Conservation (phyloP, 2,329 filamentous ascomycete species). For the Pleomassaria siparia region DNA sequence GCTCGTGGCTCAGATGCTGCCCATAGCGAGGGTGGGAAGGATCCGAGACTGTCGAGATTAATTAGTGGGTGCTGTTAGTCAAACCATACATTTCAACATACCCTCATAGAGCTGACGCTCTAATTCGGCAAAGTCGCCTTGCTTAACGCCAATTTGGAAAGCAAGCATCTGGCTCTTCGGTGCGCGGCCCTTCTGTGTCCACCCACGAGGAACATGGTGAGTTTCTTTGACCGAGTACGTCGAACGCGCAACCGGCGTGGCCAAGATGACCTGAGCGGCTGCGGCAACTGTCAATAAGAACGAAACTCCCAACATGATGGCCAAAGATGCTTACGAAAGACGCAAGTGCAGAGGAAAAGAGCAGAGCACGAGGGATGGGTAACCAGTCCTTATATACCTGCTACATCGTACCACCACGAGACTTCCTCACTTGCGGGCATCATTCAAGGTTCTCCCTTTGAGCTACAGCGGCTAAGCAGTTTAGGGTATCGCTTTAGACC, state of each 20-base stretch:
- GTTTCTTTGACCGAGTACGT: constrained; percentile 53
- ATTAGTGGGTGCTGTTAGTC: neutral
- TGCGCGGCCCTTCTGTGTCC: constrained; percentile 48
- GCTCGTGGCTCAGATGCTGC: constrained; percentile 50
- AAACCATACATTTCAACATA: constrained; percentile 12
- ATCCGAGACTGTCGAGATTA: constrained; percentile 48
- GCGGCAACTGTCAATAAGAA: constrained; percentile 5
- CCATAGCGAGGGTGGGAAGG: constrained; percentile 54
- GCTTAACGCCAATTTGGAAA: constrained; percentile 57
- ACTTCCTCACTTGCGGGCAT: neutral
- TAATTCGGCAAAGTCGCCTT: constrained; percentile 53
- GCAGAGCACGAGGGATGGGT: neutral
- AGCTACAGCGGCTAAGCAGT: neutral
- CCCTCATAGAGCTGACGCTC: constrained; percentile 54
- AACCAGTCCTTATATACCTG: neutral
- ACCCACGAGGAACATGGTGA: constrained; percentile 51
- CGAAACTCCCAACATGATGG: neutral
- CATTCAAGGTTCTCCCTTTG: neutral
- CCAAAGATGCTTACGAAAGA: neutral
- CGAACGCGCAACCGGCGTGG: constrained; percentile 28
- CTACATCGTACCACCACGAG: neutral
- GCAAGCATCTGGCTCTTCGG: constrained; percentile 50
- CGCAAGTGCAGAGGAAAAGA: neutral
- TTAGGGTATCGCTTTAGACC: neutral
- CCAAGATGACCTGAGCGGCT: constrained; percentile 21